phyloP scores from a whole-genome alignment of 139 green algal species.

The Gonium pectorale region DNA sequence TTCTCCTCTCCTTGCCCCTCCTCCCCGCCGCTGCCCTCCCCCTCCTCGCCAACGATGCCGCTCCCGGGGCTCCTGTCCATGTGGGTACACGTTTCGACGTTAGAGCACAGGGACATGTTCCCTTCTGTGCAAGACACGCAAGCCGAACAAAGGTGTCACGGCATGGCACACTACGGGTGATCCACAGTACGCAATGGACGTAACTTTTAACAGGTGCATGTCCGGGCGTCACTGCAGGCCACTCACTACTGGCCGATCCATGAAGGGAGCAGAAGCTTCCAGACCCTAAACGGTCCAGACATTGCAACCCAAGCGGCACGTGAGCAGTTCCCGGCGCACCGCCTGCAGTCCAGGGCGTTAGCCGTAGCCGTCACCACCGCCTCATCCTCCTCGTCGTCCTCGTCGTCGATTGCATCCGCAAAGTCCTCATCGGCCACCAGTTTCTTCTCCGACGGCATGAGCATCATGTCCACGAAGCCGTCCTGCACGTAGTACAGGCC shows the following conservation, averaged over 20 bases:
- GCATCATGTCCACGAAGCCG: constrained; percentile 44
- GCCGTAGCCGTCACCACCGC: constrained; percentile 17
- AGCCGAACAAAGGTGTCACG: too few relatives aligned
- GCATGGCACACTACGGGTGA: too few relatives aligned
- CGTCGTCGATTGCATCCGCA: constrained; percentile 35
- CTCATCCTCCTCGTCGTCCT: constrained; percentile 47
- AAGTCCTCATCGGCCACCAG: constrained; percentile 47
- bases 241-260: too few relatives aligned
- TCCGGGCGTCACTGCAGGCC: too few relatives aligned
- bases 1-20: neutral
- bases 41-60: neutral
- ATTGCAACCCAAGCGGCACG: too few relatives aligned
- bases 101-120: too few relatives aligned
- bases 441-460: constrained; percentile 24
- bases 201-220: too few relatives aligned
- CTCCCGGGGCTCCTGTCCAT: constrained; percentile 11
- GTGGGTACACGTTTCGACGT: too few relatives aligned
- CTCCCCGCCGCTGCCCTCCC: constrained; percentile 9
- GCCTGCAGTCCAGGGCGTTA: constrained; percentile 2
- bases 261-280: too few relatives aligned
- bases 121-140: too few relatives aligned
- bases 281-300: too few relatives aligned
- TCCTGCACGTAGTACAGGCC: constrained; percentile 57
- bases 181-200: too few relatives aligned
- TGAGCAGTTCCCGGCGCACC: neutral